Evolutionary conservation across 371 early-diverging fungal species (phyloP).

Genomic region (Rhizomucor miehei): DNA sequence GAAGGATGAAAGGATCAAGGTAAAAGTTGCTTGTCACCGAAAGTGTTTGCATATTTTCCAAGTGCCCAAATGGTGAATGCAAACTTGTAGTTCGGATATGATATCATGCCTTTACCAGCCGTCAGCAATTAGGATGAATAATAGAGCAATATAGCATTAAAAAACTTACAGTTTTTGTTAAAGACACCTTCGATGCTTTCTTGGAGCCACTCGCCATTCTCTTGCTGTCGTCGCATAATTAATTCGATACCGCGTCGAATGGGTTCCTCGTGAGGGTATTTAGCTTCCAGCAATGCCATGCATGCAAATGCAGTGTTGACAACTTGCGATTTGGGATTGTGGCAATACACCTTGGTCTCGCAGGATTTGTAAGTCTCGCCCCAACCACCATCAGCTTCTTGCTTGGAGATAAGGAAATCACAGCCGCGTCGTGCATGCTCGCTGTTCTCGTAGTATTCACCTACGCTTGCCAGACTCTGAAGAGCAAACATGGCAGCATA

Average conservation of each 20-base stretch:
- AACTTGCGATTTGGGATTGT: constrained; percentile 78
- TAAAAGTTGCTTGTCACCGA: constrained; percentile 44
- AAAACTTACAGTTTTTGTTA: constrained; percentile 77
- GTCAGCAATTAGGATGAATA: neutral
- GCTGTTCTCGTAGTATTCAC: constrained; percentile 75
- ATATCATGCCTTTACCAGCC: constrained; percentile 62
- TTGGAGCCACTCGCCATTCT: constrained; percentile 94
- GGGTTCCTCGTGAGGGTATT: constrained; percentile 73
- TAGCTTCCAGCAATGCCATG: constrained; percentile 86
- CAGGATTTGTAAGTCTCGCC: constrained; percentile 94
- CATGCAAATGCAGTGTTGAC: constrained; percentile 91
- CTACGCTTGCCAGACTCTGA: constrained; percentile 82
- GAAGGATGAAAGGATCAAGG: constrained; percentile 2
- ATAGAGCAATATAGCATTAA: neutral
- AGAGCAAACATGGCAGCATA: constrained; percentile 96
- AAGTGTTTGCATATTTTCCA: constrained; percentile 78
- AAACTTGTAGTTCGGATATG: constrained; percentile 96
- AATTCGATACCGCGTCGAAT: constrained; percentile 80
- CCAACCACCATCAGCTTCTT: constrained; percentile 95
- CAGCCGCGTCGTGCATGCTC: constrained; percentile 58
- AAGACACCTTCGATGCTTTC: constrained; percentile 98
- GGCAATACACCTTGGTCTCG: constrained; percentile 64
- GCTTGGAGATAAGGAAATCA: constrained; percentile 84
- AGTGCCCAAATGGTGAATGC: constrained; percentile 95
- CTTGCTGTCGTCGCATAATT: constrained; percentile 82